Percentiles rank a stretch among this genome's conserved stretches.
These are phyloP conservation scores for Aspergillus novofumigatus DNA, from an alignment of 2,329 filamentous ascomycete species.

Conservation along the genomic window DNA sequence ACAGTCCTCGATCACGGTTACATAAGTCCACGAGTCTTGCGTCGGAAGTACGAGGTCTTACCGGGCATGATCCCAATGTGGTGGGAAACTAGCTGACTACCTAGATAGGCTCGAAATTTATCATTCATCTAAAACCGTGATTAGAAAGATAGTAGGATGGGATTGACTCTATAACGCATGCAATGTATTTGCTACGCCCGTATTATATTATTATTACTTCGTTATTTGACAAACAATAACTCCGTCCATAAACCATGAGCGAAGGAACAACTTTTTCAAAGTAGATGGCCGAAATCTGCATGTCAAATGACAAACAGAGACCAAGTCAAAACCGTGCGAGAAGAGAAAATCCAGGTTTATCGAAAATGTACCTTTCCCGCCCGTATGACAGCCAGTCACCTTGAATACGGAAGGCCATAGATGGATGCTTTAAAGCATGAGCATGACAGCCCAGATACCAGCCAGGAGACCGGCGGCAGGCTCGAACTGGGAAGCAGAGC, in stretches of 20 bases:
- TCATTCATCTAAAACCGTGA: not conserved
- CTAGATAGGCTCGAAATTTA: not conserved
- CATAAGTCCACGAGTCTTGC: not conserved
- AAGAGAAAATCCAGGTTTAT: not conserved
- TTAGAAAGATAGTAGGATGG: not conserved
- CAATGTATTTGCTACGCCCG: not conserved
- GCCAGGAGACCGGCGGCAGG: slow-evolving; percentile 34
- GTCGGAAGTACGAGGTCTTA: not conserved
- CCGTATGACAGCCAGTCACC: not conserved
- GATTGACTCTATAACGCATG: not conserved
- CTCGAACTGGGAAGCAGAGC: slow-evolving; percentile 32
- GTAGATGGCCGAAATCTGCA: not conserved
- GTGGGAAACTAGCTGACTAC: not conserved
- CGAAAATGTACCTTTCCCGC: not conserved
- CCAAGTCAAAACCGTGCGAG: not conserved
- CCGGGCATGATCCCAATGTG: not conserved
- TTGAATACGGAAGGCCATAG: not conserved
- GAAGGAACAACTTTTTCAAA: not conserved
- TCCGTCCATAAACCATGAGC: not conserved
- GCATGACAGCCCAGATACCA: slow-evolving; percentile 35
- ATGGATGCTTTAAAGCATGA: slow-evolving; percentile 31
- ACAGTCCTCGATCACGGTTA: not conserved
- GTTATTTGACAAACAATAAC: not conserved
- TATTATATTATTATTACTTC: slow-evolving; percentile 2
- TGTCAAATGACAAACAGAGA: not conserved